Evolutionary conservation across 805 yeast genomes (phyloP).

Genomic region (Schwanniomyces occidentalis): DNA sequence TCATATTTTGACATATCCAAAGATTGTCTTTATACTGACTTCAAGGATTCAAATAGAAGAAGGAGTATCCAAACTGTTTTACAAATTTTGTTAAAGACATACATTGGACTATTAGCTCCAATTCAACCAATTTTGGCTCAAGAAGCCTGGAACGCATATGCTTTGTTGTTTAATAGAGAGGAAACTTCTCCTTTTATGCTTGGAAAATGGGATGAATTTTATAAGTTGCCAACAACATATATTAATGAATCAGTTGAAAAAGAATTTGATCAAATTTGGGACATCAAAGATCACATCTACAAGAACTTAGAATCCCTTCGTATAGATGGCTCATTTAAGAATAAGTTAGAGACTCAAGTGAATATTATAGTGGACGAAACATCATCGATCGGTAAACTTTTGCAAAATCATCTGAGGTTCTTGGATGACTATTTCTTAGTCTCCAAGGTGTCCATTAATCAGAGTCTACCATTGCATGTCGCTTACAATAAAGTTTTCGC

Average conservation of each 20-base stretch:
- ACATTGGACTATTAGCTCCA: conserved; percentile 73
- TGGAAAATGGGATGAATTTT: conserved; percentile 40
- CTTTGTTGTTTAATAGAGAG: conserved; percentile 21
- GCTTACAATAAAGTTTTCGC: conserved; percentile 17
- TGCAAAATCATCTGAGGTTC: conserved; percentile 21
- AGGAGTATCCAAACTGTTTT: conserved; percentile 68
- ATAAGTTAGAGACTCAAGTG: conserved; percentile 61
- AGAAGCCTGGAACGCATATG: conserved; percentile 76
- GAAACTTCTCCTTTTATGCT: conserved; percentile 47
- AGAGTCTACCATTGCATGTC: conserved; percentile 1
- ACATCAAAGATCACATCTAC: conserved; percentile 50
- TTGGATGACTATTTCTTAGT: conserved; percentile 57
- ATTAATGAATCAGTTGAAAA: conserved; percentile 32
- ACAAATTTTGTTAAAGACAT: conserved; percentile 54
- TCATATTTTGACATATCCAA: conserved; percentile 84
- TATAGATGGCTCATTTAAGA: conserved; percentile 49
- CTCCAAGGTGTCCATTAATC: conserved; percentile 52
- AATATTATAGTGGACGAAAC: conserved; percentile 24
- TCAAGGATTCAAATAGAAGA: conserved; percentile 46
- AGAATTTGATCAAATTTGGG: conserved; percentile 49
- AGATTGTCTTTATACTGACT: conserved; percentile 80
- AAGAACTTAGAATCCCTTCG: conserved; percentile 58
- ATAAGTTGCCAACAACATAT: conserved; percentile 34
- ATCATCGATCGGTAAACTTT: conserved; percentile 10
- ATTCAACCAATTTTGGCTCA: conserved; percentile 82